These are phyloP conservation scores for Stromatinia cepivora DNA, from an alignment of 2,329 filamentous ascomycete genomes.

Conservation along the genomic window DNA sequence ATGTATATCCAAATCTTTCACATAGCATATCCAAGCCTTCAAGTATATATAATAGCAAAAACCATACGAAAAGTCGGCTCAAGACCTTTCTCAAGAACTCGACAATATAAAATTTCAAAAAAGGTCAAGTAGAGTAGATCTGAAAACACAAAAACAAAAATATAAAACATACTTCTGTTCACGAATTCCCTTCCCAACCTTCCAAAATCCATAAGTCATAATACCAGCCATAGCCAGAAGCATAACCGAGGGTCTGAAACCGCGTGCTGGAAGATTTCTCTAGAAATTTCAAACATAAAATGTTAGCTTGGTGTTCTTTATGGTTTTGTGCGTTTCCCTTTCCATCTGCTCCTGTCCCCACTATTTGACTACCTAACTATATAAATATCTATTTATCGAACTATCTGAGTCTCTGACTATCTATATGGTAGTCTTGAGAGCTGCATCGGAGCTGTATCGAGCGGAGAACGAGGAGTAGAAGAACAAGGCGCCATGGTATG, in stretches of 20 bases:
- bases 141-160: neutral
- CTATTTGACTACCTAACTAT: neutral
- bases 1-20: neutral
- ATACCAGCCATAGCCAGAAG: slow-evolving; percentile 74
- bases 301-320: neutral
- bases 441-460: neutral
- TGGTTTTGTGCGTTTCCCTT: neutral
- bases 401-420: neutral
- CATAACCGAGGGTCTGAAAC: slow-evolving; percentile 81
- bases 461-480: neutral
- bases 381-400: neutral
- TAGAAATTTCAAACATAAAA: slow-evolving; percentile 42
- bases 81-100: neutral
- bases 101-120: no score
- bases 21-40: neutral
- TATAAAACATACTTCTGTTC: slow-evolving; percentile 68
- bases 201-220: slow-evolving; percentile 91
- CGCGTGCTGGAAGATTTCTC: slow-evolving; percentile 89
- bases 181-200: slow-evolving; percentile 75
- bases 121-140: neutral
- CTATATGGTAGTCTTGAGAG: neutral
- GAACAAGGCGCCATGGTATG: slow-evolving; percentile 26
- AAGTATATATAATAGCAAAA: neutral
- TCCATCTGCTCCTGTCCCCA: neutral
- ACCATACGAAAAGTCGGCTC: neutral